A percentile compares a stretch with the other conserved stretches of the same genome.
Conservation (phyloP, 1,284 basidiomycete species). For the Naganishia cerealis region DNA sequence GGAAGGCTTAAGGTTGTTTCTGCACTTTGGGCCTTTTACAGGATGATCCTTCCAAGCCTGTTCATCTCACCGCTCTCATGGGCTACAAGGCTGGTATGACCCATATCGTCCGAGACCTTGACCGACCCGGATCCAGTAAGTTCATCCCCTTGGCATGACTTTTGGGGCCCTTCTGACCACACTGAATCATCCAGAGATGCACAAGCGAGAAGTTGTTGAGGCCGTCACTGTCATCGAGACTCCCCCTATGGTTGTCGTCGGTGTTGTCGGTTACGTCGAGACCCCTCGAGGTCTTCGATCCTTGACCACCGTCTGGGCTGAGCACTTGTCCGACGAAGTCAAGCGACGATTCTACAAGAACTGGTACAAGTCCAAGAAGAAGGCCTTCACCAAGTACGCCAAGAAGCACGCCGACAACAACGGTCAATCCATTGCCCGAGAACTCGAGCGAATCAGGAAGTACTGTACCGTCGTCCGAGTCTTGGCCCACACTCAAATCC, state of each 20-base stretch:
- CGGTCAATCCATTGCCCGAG: slow-evolving; percentile 87
- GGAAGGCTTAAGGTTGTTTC: slow-evolving; percentile 27
- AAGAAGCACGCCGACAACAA: slow-evolving; percentile 98
- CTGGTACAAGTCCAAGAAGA: slow-evolving; percentile 99
- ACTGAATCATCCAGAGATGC: slow-evolving; percentile 71
- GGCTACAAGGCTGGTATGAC: slow-evolving; percentile 99
- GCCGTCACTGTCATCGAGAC: slow-evolving; percentile 95
- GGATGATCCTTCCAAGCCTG: slow-evolving; percentile 99
- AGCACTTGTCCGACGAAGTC: slow-evolving; percentile 74
- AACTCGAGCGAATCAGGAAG: slow-evolving; percentile 99
- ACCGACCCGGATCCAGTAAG: slow-evolving; percentile 95
- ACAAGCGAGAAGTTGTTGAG: slow-evolving; percentile 99
- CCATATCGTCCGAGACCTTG: slow-evolving; percentile 98
- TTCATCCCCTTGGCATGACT: slow-evolving; percentile 14
- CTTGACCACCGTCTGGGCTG: slow-evolving; percentile 67
- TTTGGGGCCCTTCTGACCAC: slow-evolving; percentile 54
- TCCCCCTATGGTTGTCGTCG: slow-evolving; percentile 93
- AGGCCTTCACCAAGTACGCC: slow-evolving; percentile 95
- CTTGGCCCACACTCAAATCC: slow-evolving; percentile 96
- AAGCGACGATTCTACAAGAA: slow-evolving; percentile 99
- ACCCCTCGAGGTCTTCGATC: slow-evolving; percentile 97
- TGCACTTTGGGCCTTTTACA: slow-evolving; percentile 49
- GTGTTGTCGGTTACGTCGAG: slow-evolving; percentile 99
- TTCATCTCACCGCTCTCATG: slow-evolving; percentile 96
- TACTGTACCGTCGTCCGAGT: slow-evolving; percentile 99